phyloP scores from a whole-genome alignment of 306 rosid genomes.

The Acacia melanoxylon region DNA sequence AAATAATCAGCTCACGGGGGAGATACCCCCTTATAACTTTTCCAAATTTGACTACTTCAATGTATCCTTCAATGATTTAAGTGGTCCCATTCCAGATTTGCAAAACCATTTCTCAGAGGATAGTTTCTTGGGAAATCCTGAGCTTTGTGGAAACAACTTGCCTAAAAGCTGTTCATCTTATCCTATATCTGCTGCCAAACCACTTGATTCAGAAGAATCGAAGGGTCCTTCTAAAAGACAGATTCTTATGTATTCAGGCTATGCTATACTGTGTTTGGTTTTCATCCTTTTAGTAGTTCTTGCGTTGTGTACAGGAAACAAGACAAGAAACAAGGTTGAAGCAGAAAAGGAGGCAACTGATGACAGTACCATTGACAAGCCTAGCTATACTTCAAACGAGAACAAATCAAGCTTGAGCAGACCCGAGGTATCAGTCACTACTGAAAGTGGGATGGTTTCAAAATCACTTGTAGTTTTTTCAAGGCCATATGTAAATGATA shows the following conservation, averaged over 20 bases:
- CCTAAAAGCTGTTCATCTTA: constrained; percentile 40
- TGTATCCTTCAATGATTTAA: constrained; percentile 61
- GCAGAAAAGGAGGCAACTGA: constrained; percentile 31
- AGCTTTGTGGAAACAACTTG: constrained; percentile 61
- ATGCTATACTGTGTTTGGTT: constrained; percentile 46
- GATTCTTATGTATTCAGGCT: constrained; percentile 65
- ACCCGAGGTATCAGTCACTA: constrained; percentile 44
- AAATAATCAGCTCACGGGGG: constrained; percentile 53
- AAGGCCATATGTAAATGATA: constrained; percentile 46
- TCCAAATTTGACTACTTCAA: constrained; percentile 54
- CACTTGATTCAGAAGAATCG: constrained; percentile 25
- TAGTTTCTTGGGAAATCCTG: constrained; percentile 65
- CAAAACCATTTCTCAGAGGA: constrained; percentile 41
- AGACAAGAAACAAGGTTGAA: constrained; percentile 42
- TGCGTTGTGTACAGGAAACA: constrained; percentile 45
- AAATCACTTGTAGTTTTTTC: constrained; percentile 63
- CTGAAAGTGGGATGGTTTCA: constrained; percentile 61
- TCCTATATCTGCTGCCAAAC: neutral
- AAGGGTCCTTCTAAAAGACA: constrained; percentile 39
- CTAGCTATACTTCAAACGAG: constrained; percentile 43
- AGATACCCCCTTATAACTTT: constrained; percentile 54
- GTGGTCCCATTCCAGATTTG: constrained; percentile 46
- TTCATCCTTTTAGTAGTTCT: constrained; percentile 31
- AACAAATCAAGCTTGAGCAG: constrained; percentile 44
- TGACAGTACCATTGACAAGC: constrained; percentile 30